Percentiles rank a stretch among this genome's conserved stretches.
Conservation (phyloP, 2,329 filamentous ascomycete species). For the Boeremia exigua region DNA sequence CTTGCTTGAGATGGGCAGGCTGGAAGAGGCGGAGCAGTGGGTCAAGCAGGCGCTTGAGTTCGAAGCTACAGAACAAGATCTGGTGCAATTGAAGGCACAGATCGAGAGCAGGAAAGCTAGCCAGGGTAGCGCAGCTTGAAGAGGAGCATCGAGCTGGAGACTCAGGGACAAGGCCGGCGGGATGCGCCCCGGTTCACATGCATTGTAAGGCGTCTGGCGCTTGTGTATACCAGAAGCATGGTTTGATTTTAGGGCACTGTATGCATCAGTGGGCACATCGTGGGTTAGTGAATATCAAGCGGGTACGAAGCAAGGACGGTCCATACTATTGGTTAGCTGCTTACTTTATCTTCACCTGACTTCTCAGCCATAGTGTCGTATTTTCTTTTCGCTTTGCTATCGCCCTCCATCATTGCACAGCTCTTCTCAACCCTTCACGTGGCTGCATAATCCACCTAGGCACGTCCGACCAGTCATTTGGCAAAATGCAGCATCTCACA, state of each 20-base stretch:
- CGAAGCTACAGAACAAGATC: slow-evolving; percentile 66
- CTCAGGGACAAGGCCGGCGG: not conserved
- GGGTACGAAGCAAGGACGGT: not conserved
- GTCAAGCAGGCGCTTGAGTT: slow-evolving; percentile 79
- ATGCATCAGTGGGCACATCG: not conserved
- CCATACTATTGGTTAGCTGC: not conserved
- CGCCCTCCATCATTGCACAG: no score
- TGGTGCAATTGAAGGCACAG: slow-evolving; percentile 48
- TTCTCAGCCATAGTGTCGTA: not conserved
- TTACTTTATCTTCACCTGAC: not conserved
- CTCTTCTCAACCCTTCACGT: no score
- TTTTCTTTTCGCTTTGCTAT: no score
- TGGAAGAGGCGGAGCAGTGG: slow-evolving; percentile 83
- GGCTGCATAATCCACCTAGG: no score
- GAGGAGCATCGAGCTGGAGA: not conserved
- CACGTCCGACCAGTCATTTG: no score
- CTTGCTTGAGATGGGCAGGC: slow-evolving; percentile 85
- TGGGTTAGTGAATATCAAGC: not conserved
- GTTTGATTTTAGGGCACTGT: slow-evolving; percentile 1
- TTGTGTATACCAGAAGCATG: slow-evolving; percentile 13
- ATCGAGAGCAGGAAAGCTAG: slow-evolving; percentile 53
- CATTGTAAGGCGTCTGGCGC: slow-evolving; percentile 34
- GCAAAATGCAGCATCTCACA: no score
- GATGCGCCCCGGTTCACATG: not conserved
- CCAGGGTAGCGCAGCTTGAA: slow-evolving; percentile 2